These are phyloP conservation scores for Exophiala bonariae DNA, from an alignment of 2,329 filamentous ascomycete genomes.

Conservation along the genomic window DNA sequence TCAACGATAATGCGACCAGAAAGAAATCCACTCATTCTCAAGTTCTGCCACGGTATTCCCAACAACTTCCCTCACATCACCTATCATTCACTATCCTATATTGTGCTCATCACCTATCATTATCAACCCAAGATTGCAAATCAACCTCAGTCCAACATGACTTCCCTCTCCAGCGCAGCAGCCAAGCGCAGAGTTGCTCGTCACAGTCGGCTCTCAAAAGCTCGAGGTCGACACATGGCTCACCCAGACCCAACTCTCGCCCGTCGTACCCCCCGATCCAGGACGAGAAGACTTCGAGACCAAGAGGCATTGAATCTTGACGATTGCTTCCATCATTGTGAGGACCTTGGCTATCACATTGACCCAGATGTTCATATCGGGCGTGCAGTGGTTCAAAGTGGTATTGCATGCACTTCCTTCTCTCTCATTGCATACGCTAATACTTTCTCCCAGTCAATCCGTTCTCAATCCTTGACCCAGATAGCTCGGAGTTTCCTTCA, in stretches of 20 bases:
- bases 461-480: constrained; percentile 9
- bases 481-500: background rate
- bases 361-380: constrained; percentile 19
- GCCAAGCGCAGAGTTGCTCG: background rate
- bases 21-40: no score
- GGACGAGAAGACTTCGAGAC: constrained; percentile 12
- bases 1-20: no score
- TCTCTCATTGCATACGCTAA: background rate
- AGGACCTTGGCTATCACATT: constrained; percentile 15
- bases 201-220: background rate
- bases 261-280: constrained; percentile 1
- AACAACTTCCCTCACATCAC: background rate
- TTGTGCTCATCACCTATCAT: background rate
- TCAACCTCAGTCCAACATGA: background rate
- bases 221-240: background rate
- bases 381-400: background rate
- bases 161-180: background rate
- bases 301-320: constrained; percentile 12
- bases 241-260: background rate
- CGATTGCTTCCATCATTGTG: constrained; percentile 14
- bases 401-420: constrained; percentile 1
- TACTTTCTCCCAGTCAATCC: constrained; percentile 4
- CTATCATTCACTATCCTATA: background rate
- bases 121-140: background rate
- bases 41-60: no score